Conservation (phyloP, 805 yeast species). For the Suhomyces sp. region DNA sequence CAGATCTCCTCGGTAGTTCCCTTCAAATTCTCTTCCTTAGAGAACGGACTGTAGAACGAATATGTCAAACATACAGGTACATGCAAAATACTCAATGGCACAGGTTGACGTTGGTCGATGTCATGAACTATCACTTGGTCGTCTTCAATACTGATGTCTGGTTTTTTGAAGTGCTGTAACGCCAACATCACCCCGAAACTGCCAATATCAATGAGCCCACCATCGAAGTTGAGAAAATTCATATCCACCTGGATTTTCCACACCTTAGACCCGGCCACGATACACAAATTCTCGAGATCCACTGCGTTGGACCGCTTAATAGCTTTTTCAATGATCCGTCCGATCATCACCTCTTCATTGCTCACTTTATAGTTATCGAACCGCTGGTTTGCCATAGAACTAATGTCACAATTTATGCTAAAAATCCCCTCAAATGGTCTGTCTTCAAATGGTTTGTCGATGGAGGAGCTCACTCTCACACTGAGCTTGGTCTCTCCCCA, state of each 20-base stretch:
- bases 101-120: conserved; percentile 79
- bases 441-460: conserved; percentile 80
- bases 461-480: conserved; percentile 71
- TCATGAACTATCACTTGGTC: conserved; percentile 67
- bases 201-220: conserved; percentile 87
- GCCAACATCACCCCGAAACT: conserved; percentile 90
- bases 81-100: conserved; percentile 80
- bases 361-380: conserved; percentile 73
- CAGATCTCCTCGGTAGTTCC: conserved; percentile 61
- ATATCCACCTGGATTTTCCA: conserved; percentile 92
- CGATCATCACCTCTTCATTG: conserved; percentile 78
- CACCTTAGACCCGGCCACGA: conserved; percentile 85
- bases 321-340: conserved; percentile 87
- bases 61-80: conserved; percentile 88
- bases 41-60: conserved; percentile 73
- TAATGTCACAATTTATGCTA: conserved; percentile 77
- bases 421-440: conserved; percentile 93
- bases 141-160: conserved; percentile 68
- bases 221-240: conserved; percentile 86
- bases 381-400: conserved; percentile 85
- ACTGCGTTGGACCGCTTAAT: conserved; percentile 86
- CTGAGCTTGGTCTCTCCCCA: conserved; percentile 74
- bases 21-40: conserved; percentile 66
- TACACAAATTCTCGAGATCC: conserved; percentile 87
- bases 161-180: conserved; percentile 75